Evolutionary conservation across 257 asterid genomes (phyloP), one percentile per base, ranked within the genome.

Genomic region (Penstemon newberryi): DNA sequence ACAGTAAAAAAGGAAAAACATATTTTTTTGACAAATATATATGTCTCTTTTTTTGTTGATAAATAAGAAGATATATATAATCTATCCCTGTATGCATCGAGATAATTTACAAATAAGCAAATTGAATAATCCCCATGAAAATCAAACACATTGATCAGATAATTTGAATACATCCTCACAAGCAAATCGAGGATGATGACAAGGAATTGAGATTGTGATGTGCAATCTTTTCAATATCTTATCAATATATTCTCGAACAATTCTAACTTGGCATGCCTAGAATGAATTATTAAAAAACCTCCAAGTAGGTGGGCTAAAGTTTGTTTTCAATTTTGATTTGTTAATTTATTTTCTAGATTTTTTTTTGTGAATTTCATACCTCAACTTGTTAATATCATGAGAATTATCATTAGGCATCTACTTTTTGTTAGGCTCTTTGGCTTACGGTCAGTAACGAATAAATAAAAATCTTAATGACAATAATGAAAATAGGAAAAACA

Each of bases 171-270:
- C 1, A 25, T n/a, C 47, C 46, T 38, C 47, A 38, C 45, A 60
- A 60, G 50, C 49, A 41, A n/a, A 60, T 7, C 59, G 36, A 45
- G 44, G 13, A 47, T 69, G 58, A 59, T 18, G 60, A 47, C 5
- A 47, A 70, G 39, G 45, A 60, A 59, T 38, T n/a, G 38, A 13
- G 15, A 15, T 13, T 15, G 42, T 13, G 36, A 70, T 70, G n/a
- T 60, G 60, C 38, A 47, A 70, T 59, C 46, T 12, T 63, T 18
- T 18, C 9, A 41, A 50, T 45, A 60, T 51, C 56, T 52, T 70
- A 7, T 53, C n/a, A 25, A 58, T 47, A 5, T 10, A 47, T 58
- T 49, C 59, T 46, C 58, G 66, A 15, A 42, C 56, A 18, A 4
- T 3, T 37, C 44, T 25, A 64, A 54, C 33, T 25, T 25, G 33